Conservation (phyloP, 2,329 filamentous ascomycete species). For the Exserohilum turcica region DNA sequence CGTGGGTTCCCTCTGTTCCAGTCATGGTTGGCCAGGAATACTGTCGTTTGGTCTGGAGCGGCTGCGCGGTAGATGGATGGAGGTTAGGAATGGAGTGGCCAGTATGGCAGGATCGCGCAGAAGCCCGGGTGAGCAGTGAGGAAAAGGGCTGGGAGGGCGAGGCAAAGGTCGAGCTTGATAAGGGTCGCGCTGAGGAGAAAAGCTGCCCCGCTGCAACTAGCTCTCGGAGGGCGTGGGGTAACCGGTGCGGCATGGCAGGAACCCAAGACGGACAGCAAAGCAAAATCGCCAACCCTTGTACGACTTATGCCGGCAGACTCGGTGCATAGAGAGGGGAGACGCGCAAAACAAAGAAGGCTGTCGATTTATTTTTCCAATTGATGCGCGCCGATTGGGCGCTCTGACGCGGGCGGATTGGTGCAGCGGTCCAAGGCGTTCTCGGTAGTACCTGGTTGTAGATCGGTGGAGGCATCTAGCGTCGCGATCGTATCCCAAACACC, state of each 20-base stretch:
- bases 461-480: conserved; percentile 14
- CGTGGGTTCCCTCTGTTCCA: conserved; percentile 25
- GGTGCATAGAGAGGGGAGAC: conserved; percentile 23
- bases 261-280: conserved; percentile 6
- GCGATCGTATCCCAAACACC: conserved; percentile 17
- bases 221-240: conserved; percentile 32
- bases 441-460: conserved; percentile 29
- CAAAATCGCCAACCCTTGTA: conserved; percentile 17
- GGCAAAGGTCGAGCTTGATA: conserved; percentile 7
- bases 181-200: conserved; percentile 10
- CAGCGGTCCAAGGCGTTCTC: conserved; percentile 7
- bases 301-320: conserved; percentile 25
- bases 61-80: conserved; percentile 1
- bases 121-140: conserved; percentile 1
- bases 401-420: conserved; percentile 30
- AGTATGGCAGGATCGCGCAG: conserved; percentile 8
- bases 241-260: conserved; percentile 23
- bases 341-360: conserved; percentile 6
- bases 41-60: conserved; percentile 7
- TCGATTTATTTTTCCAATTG: conserved; percentile 23
- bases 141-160: conserved; percentile 2
- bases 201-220: conserved; percentile 20
- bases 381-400: conserved; percentile 34
- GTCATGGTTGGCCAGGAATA: conserved; percentile 28
- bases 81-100: neutral